Evolutionary conservation across 768 basidiomycete genomes (phyloP).

Genomic region (Leccinum variicolor): DNA sequence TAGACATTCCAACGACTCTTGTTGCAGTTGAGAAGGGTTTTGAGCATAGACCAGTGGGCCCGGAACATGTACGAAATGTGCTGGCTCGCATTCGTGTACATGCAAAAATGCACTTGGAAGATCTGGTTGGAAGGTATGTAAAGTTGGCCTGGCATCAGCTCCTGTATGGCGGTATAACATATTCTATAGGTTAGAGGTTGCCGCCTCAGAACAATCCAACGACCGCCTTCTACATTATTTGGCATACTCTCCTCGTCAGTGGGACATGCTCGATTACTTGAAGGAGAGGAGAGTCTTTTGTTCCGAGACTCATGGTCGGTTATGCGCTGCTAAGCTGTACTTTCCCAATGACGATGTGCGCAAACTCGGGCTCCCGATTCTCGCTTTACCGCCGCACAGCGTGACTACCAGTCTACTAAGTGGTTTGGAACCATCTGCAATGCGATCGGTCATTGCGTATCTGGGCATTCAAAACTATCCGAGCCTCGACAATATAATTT

Average conservation of each 20-base stretch:
- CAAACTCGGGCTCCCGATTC: conserved; percentile 69
- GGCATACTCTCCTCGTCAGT: conserved; percentile 51
- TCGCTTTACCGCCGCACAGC: conserved; percentile 35
- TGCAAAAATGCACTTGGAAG: conserved; percentile 37
- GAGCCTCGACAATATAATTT: conserved; percentile 3
- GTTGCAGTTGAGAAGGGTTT: neutral
- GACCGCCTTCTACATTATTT: conserved; percentile 44
- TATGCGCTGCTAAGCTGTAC: conserved; percentile 54
- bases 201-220: conserved; percentile 13
- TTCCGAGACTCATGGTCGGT: conserved; percentile 1
- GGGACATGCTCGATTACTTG: conserved; percentile 15
- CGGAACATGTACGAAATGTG: conserved; percentile 3
- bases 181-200: conserved; percentile 5
- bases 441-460: neutral
- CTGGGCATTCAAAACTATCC: conserved; percentile 5
- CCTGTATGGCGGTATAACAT: neutral
- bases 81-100: neutral
- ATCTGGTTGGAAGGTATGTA: conserved; percentile 11
- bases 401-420: neutral
- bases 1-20: neutral
- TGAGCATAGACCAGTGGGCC: neutral
- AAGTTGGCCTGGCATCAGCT: conserved; percentile 45
- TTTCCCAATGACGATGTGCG: conserved; percentile 72
- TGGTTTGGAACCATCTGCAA: neutral
- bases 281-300: conserved; percentile 5